These are phyloP conservation scores for Gardenia jasminoides DNA, from an alignment of 257 asterid genomes.

Conservation along the genomic window DNA sequence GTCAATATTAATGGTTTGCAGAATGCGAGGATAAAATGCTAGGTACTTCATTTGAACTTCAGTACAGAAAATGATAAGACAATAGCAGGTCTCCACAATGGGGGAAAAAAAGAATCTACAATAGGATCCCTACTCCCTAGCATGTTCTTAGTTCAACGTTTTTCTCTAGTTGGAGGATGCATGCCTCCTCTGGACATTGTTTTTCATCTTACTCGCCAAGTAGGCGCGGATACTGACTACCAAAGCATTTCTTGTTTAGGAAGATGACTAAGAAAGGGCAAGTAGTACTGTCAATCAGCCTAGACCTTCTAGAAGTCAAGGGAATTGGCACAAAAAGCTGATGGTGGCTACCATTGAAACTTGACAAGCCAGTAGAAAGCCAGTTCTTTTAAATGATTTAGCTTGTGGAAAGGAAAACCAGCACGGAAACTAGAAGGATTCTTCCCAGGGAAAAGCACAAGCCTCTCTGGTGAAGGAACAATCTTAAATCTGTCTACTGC, in stretches of 20 bases:
- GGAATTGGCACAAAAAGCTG: not conserved
- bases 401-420: not conserved
- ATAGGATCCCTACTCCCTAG: no score
- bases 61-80: no score
- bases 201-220: no score
- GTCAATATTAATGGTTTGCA: no score
- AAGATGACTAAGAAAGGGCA: not conserved
- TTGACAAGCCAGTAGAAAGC: not conserved
- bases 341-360: not conserved
- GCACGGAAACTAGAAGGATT: not conserved
- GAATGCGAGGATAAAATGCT: no score
- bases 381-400: no score
- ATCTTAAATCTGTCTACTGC: not conserved
- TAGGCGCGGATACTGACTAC: not conserved
- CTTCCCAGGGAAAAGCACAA: not conserved
- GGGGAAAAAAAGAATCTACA: no score
- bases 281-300: not conserved
- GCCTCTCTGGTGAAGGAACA: not conserved
- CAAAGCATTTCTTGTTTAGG: not conserved
- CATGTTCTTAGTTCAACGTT: not conserved
- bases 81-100: no score
- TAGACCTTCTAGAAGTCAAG: not conserved
- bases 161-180: no score
- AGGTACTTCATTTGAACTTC: no score
- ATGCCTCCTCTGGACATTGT: no score